These are phyloP conservation scores for Sporisorium graminicola DNA, from an alignment of 1,284 basidiomycete genomes.

Conservation along the genomic window DNA sequence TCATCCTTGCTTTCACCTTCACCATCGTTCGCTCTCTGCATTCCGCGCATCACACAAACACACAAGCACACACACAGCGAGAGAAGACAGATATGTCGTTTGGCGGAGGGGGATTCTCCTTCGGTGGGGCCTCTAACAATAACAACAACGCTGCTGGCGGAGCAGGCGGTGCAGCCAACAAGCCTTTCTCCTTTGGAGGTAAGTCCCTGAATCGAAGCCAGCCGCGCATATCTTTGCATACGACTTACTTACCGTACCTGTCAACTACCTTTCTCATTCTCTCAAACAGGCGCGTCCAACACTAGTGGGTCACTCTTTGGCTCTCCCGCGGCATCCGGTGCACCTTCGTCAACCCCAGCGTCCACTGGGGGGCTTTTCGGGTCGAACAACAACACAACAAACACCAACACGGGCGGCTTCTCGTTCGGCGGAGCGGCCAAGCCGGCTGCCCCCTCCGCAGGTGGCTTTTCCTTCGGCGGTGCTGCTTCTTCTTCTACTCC, in stretches of 20 bases:
- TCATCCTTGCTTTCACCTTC: not conserved
- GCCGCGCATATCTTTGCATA: not conserved
- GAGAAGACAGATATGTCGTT: slow-evolving; percentile 56
- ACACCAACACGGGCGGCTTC: slow-evolving; percentile 22
- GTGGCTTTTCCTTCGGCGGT: slow-evolving; percentile 55
- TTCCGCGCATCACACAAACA: not conserved
- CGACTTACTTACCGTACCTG: not conserved
- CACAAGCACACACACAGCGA: not conserved
- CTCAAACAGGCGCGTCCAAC: slow-evolving; percentile 32
- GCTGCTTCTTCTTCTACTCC: slow-evolving; percentile 33
- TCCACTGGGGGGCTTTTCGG: slow-evolving; percentile 34
- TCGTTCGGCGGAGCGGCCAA: slow-evolving; percentile 46
- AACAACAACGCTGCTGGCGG: slow-evolving; percentile 27
- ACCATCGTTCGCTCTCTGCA: not conserved
- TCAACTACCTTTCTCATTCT: not conserved
- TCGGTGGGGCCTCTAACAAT: slow-evolving; percentile 36
- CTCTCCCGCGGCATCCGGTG: slow-evolving; percentile 16
- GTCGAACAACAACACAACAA: slow-evolving; percentile 12
- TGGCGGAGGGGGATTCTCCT: slow-evolving; percentile 54
- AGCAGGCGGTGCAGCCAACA: slow-evolving; percentile 23
- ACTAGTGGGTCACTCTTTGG: slow-evolving; percentile 35
- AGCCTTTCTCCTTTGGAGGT: slow-evolving; percentile 53
- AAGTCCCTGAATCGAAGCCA: not conserved
- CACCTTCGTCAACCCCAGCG: slow-evolving; percentile 7
- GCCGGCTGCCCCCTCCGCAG: slow-evolving; percentile 42